Percentiles rank a stretch among this genome's conserved stretches.
Evolutionary conservation across 2,329 filamentous ascomycete species (phyloP).

Genomic region (Alternaria sp.): DNA sequence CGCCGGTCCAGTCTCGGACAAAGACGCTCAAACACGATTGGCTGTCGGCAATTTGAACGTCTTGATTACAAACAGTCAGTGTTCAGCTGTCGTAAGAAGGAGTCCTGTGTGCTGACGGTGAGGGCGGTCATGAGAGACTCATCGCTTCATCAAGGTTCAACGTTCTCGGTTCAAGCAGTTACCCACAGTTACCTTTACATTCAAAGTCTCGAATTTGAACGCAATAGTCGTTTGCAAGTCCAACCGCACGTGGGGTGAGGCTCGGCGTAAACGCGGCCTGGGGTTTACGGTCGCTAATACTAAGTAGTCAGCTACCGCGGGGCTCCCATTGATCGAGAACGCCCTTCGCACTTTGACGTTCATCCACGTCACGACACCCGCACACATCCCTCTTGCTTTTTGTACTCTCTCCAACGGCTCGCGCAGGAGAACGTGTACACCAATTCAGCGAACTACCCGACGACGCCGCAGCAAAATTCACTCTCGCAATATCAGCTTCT

Average conservation of each 20-base stretch:
- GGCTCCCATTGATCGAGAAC: conserved; percentile 16
- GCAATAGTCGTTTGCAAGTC: neutral
- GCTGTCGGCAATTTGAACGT: neutral
- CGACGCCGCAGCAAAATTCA: neutral
- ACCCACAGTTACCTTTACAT: neutral
- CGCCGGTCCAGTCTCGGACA: neutral
- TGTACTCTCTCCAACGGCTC: neutral
- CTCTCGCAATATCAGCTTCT: neutral
- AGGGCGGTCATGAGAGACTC: neutral
- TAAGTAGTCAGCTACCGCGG: conserved; percentile 24
- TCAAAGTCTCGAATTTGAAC: neutral
- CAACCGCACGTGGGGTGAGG: conserved; percentile 8
- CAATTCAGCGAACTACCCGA: neutral
- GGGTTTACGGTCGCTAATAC: conserved; percentile 17
- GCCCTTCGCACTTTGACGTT: conserved; percentile 9
- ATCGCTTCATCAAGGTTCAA: neutral
- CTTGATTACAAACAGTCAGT: neutral
- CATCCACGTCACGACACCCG: conserved; percentile 26
- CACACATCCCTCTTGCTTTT: conserved; percentile 11
- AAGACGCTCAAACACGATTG: neutral
- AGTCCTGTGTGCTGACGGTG: neutral
- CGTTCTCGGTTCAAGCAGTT: neutral
- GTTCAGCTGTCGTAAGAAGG: neutral
- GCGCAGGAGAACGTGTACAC: neutral
- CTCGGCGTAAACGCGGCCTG: conserved; percentile 11